These are phyloP conservation scores for Colletotrichum brevisporum DNA, from an alignment of 2,329 filamentous ascomycete genomes.

Conservation along the genomic window DNA sequence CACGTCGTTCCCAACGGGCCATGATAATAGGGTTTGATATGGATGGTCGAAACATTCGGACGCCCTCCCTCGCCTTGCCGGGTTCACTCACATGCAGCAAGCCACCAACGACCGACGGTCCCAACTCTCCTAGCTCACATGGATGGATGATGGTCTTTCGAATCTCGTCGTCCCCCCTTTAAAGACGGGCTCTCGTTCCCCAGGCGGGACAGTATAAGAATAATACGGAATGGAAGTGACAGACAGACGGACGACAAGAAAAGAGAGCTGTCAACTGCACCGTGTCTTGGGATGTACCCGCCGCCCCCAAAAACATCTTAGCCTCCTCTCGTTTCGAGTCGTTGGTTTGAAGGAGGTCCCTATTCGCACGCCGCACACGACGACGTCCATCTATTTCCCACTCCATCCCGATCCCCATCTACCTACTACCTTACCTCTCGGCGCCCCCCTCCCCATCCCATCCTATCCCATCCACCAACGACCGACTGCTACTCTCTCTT, in stretches of 20 bases:
- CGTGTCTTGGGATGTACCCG: not conserved
- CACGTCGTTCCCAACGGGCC: conserved; percentile 11
- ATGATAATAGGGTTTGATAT: conserved; percentile 35
- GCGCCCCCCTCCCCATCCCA: not conserved
- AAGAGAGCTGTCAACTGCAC: not conserved
- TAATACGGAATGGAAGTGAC: not conserved
- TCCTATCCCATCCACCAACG: conserved; percentile 9
- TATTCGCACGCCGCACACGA: conserved; percentile 39
- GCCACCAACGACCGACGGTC: conserved; percentile 28
- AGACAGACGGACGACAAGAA: conserved; percentile 5
- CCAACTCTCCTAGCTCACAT: conserved; percentile 11
- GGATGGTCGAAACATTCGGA: conserved; percentile 5
- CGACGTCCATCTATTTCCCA: conserved; percentile 29
- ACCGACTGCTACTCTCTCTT: conserved; percentile 1
- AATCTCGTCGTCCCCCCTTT: conserved; percentile 1
- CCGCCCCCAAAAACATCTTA: conserved; percentile 19
- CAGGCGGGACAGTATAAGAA: not conserved
- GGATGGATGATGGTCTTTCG: conserved; percentile 7
- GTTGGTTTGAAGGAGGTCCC: conserved; percentile 43
- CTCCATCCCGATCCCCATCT: conserved; percentile 19
- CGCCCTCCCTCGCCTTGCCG: conserved; percentile 15
- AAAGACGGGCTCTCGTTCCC: conserved; percentile 5
- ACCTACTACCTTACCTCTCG: not conserved
- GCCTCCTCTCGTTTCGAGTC: conserved; percentile 35
- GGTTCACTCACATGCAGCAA: conserved; percentile 34